These are phyloP conservation scores for Abrus pulchellus DNA, from an alignment of 306 rosid genomes.

Conservation along the genomic window DNA sequence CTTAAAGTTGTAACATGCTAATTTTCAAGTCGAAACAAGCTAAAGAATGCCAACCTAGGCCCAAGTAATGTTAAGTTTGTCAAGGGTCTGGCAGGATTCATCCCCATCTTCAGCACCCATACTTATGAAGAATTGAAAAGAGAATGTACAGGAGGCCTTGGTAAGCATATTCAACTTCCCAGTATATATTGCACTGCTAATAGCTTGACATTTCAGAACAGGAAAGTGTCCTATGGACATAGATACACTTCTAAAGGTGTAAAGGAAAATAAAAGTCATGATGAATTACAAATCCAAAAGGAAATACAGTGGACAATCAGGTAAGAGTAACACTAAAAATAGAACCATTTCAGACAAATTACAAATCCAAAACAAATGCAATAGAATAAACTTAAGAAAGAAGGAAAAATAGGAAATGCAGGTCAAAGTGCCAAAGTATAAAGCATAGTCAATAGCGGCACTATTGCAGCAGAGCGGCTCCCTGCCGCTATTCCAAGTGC, in stretches of 20 bases:
- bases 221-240: background rate
- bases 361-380: background rate
- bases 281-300: too few species aligned
- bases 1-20: background rate
- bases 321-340: slow-evolving; percentile 3
- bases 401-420: background rate
- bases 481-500: too few species aligned
- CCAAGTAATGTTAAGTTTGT: background rate
- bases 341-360: slow-evolving; percentile 16
- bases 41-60: background rate
- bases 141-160: background rate
- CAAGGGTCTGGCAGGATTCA: background rate
- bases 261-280: background rate
- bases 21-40: background rate
- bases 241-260: slow-evolving; percentile 10
- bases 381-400: background rate
- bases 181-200: background rate
- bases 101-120: slow-evolving; percentile 1
- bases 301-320: background rate
- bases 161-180: background rate
- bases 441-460: background rate
- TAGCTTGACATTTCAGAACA: slow-evolving; percentile 17
- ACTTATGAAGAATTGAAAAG: background rate
- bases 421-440: slow-evolving; percentile 10
- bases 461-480: too few species aligned